Conservation (phyloP, 1,284 basidiomycete genomes). For the Marasmius oreades region DNA sequence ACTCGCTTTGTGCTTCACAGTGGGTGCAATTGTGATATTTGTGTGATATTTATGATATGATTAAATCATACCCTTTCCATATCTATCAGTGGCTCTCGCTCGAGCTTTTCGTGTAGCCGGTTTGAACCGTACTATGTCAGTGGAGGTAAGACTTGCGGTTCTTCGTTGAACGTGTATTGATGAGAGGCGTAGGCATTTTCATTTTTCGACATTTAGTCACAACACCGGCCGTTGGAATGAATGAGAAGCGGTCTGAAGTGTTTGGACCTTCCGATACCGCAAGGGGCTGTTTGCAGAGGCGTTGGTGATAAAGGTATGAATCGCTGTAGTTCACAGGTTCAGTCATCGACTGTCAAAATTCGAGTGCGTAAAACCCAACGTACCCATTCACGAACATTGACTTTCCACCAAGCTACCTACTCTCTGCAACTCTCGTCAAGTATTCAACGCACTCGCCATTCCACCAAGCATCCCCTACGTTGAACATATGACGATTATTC, state of each 20-base stretch:
- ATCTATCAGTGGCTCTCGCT: background rate
- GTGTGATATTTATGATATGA: too few species aligned
- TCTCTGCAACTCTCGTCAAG: conserved; percentile 76
- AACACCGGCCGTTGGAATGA: too few species aligned
- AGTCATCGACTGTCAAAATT: conserved; percentile 12
- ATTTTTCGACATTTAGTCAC: background rate
- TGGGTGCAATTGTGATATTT: too few species aligned
- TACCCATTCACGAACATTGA: conserved; percentile 82
- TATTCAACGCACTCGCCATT: conserved; percentile 64
- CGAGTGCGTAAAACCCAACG: conserved; percentile 25
- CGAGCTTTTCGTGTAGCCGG: background rate
- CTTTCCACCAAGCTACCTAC: conserved; percentile 81
- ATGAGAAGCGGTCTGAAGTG: background rate
- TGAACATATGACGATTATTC: conserved; percentile 61
- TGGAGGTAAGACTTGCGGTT: background rate
- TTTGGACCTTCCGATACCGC: background rate
- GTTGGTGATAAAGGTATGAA: conserved; percentile 33
- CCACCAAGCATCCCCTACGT: conserved; percentile 62
- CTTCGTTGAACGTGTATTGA: background rate
- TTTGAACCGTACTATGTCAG: background rate
- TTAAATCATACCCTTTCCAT: background rate
- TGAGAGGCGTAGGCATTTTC: background rate
- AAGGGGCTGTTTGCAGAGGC: too few species aligned
- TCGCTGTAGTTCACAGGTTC: conserved; percentile 35
- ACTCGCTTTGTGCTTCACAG: too few species aligned